phyloP scores from a whole-genome alignment of 345 rosid genomes.

The Abelmoschus esculentus region DNA sequence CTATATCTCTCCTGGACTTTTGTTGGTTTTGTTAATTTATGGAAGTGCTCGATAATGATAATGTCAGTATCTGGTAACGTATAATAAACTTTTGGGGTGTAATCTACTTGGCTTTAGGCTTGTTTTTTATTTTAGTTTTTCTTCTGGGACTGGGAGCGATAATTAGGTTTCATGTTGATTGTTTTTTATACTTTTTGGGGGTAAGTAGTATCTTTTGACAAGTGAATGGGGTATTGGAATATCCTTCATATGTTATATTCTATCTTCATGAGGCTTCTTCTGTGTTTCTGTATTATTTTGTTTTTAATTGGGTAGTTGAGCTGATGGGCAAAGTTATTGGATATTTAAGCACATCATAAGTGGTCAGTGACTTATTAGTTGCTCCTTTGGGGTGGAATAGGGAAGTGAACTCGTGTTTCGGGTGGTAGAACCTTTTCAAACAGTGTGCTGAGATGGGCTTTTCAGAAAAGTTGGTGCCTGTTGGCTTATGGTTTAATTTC shows the following conservation, averaged over 20 bases:
- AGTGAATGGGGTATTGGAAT: conserved; percentile 1
- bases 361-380: neutral
- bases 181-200: neutral
- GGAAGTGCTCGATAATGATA: conserved; percentile 2
- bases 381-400: neutral
- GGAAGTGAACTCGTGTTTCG: neutral
- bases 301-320: neutral
- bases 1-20: conserved; percentile 2
- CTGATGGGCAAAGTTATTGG: neutral
- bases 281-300: conserved; percentile 6
- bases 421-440: conserved; percentile 2
- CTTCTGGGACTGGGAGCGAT: neutral
- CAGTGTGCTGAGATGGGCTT: too few species aligned
- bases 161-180: neutral
- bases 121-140: neutral
- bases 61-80: conserved; percentile 11
- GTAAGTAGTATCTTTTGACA: neutral
- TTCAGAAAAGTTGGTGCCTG: neutral
- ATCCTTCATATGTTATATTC: neutral
- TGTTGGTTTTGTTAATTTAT: conserved; percentile 11
- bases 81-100: neutral
- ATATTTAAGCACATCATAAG: neutral
- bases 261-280: neutral
- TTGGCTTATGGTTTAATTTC: neutral
- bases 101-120: neutral